Base-by-base conservation (phyloP, 768 basidiomycete genomes). In the Leccinum barrowsii region DNA sequence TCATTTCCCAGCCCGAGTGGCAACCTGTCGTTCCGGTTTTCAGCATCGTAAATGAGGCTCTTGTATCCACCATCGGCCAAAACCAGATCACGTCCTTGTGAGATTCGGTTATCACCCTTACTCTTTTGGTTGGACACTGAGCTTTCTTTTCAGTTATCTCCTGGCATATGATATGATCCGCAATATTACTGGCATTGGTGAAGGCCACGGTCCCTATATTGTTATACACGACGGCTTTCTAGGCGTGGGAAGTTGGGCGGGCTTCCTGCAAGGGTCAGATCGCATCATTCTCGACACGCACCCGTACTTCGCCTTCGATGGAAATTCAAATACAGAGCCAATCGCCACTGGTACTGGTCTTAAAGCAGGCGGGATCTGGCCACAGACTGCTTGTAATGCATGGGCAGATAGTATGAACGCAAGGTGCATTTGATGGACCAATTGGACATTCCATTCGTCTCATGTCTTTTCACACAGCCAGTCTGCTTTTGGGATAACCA, bases 1-100 rank as follows among this genome's bases (percentile, higher is more conserved):
- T 95, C 76, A 86, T 95, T 70, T 82, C 83, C 3, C 89, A 92
- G 70, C 83, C 86, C 63, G 77, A 83, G 65, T 92, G 88, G 77
- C 76, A 74, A 57, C 75, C 86, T 55, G 81, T 92, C 10, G 75
- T 87, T 37, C 79, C 79, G 12, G 69, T 83, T 55, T 85, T 86
- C 63, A 83, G 84, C 21, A 82, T 89, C 52, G 67, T 88, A 11
- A 89, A 89, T 62, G 88, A 90, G 70, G 77, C 85, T 2, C 71
- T 81, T 30, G 58, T 82, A 34, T 63, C 67, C 5, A 73, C 74
- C 5, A 85, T 91, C 54, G 88, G 89, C 2, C 66, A 73, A 57
- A 74, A 80, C 40, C 70, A 76, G 35, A 67, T 90, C 12, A 78
- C 80, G 15, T 75, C 80, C 52, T 91, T 89, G 89, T 91, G 56